A percentile compares a stretch with the other conserved stretches of the same genome.
phyloP scores from a whole-genome alignment of 768 basidiomycete genomes.

The Lactifluus hygrophoroides region DNA sequence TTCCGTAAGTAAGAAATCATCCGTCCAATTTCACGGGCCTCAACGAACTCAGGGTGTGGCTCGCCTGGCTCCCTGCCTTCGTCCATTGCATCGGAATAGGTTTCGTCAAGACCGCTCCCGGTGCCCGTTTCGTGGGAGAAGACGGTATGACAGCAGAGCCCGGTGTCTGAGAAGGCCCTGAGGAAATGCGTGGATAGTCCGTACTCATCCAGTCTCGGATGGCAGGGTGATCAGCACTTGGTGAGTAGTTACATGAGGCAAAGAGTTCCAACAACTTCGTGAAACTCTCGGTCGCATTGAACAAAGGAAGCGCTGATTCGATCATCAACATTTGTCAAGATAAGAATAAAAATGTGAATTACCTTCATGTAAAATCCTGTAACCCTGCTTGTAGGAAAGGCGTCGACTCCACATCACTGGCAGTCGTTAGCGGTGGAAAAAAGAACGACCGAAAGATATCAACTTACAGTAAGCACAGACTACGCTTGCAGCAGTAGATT shows the following conservation, averaged over 20 bases:
- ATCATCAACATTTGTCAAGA: background rate
- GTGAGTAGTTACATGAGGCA: conserved; percentile 8
- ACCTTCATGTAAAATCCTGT: conserved; percentile 15
- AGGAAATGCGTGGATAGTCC: background rate
- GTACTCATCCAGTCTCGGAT: conserved; percentile 9
- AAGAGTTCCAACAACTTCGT: conserved; percentile 13
- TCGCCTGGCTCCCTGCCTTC: conserved; percentile 4
- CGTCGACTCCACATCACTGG: conserved; percentile 41
- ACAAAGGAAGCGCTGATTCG: conserved; percentile 11
- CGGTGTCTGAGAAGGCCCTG: background rate
- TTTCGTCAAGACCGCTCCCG: background rate
- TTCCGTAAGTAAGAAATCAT: background rate
- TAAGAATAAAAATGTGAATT: background rate
- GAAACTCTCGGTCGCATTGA: conserved; percentile 15
- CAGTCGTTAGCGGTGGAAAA: background rate
- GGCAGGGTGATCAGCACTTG: conserved; percentile 10
- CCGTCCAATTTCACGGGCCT: conserved; percentile 8
- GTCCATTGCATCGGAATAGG: conserved; percentile 3
- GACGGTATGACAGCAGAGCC: background rate
- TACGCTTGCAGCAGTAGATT: conserved; percentile 45
- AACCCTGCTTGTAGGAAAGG: conserved; percentile 34
- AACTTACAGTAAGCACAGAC: conserved; percentile 45
- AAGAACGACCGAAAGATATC: background rate
- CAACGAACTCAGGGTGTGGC: conserved; percentile 3
- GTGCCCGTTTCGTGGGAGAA: conserved; percentile 4